Evolutionary conservation across 2,329 filamentous ascomycete species (phyloP).

Genomic region (Alternaria arborescens): DNA sequence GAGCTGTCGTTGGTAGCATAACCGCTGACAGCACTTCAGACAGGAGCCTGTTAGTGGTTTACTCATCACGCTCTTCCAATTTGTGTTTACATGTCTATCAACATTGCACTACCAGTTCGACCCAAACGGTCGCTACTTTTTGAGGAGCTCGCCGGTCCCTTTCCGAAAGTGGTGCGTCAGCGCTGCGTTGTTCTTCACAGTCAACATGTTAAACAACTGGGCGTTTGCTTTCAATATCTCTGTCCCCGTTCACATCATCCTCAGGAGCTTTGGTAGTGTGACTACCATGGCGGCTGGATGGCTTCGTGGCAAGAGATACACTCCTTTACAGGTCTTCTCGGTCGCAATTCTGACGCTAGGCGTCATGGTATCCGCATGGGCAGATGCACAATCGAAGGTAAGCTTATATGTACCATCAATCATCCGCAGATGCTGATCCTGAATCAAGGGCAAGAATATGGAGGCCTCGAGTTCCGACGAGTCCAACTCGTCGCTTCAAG

Average conservation of each 20-base stretch:
- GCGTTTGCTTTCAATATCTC: conserved; percentile 97
- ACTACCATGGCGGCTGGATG: conserved; percentile 94
- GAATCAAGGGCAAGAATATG: conserved; percentile 53
- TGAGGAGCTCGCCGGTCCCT: conserved; percentile 81
- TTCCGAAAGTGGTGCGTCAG: conserved; percentile 86
- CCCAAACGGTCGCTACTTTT: conserved; percentile 71
- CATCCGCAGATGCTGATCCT: conserved; percentile 15
- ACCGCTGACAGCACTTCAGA: conserved; percentile 56
- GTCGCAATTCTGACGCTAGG: conserved; percentile 85
- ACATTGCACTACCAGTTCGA: conserved; percentile 58
- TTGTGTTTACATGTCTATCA: conserved; percentile 69
- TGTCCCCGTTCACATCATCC: conserved; percentile 94
- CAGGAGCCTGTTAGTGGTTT: conserved; percentile 88
- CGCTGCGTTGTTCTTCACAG: conserved; percentile 87
- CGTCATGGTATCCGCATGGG: conserved; percentile 87
- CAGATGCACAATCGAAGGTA: conserved; percentile 86
- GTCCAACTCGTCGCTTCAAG: conserved; percentile 62
- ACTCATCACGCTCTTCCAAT: conserved; percentile 61
- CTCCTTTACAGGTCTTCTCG: conserved; percentile 78
- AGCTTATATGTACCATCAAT: conserved; percentile 22
- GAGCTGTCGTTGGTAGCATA: background rate
- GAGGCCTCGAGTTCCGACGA: conserved; percentile 51
- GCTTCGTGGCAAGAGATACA: conserved; percentile 85
- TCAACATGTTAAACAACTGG: conserved; percentile 97
- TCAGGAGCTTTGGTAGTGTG: conserved; percentile 93